Evolutionary conservation across 2,329 filamentous ascomycete species (phyloP).

Genomic region (Apiospora arundinis): DNA sequence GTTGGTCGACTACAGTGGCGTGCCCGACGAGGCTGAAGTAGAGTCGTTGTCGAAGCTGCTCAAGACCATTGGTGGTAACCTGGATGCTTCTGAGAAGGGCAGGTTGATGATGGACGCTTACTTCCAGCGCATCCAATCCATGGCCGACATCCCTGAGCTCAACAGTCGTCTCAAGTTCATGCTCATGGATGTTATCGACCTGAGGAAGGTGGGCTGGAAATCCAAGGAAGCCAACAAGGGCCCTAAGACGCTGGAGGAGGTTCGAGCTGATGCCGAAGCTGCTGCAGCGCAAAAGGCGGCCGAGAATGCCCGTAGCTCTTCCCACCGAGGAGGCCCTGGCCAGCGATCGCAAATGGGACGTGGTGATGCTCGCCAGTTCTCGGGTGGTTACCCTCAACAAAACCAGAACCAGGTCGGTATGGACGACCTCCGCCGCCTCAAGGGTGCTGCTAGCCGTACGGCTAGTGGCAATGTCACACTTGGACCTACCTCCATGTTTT

Average conservation of each 20-base stretch:
- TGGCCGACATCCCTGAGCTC: conserved; percentile 80
- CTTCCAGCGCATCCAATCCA: conserved; percentile 85
- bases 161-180: conserved; percentile 93
- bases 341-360: conserved; percentile 78
- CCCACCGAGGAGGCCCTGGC: conserved; percentile 70
- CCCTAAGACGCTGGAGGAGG: conserved; percentile 93
- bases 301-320: conserved; percentile 65
- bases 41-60: conserved; percentile 95
- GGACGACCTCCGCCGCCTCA: conserved; percentile 89
- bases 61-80: conserved; percentile 86
- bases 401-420: conserved; percentile 87
- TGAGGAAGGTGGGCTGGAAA: conserved; percentile 78
- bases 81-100: conserved; percentile 84
- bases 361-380: conserved; percentile 87
- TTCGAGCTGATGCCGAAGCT: conserved; percentile 83
- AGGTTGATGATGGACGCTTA: conserved; percentile 89
- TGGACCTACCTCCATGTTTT: conserved; percentile 86
- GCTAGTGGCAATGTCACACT: conserved; percentile 70
- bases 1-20: conserved; percentile 91
- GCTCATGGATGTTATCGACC: conserved; percentile 92
- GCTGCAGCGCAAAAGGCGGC: conserved; percentile 80
- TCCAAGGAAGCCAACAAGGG: conserved; percentile 93
- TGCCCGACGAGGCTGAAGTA: conserved; percentile 94
- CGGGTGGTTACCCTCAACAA: conserved; percentile 72
- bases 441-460: conserved; percentile 63